phyloP scores from a whole-genome alignment of 177 flowering plant species.

The Telopea speciosissima region DNA sequence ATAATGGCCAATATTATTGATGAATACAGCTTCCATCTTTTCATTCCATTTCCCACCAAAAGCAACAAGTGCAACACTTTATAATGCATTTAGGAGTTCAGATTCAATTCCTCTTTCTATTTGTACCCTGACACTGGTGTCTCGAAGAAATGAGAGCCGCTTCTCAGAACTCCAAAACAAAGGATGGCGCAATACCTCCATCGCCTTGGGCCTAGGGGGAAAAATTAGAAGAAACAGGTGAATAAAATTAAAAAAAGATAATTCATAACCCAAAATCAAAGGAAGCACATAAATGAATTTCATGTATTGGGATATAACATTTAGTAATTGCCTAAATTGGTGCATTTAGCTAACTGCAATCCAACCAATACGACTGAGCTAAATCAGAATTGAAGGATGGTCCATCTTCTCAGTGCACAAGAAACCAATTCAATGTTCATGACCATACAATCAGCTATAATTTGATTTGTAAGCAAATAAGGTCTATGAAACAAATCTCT shows the following conservation, averaged over 20 bases:
- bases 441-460: no score
- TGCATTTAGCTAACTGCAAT: no score
- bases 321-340: no score
- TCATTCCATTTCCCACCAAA: constrained; percentile 77
- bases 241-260: background rate
- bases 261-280: background rate
- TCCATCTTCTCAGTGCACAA: no score
- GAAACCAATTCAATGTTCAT: no score
- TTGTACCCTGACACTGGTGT: constrained; percentile 84
- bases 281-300: no score
- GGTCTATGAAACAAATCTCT: no score
- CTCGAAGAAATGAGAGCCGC: constrained; percentile 83
- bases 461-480: no score
- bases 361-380: no score
- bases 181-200: constrained; percentile 72
- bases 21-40: constrained; percentile 66
- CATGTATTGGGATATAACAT: no score
- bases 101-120: constrained; percentile 53
- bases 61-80: constrained; percentile 51
- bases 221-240: background rate
- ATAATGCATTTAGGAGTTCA: constrained; percentile 54
- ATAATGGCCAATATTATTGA: constrained; percentile 58
- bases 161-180: constrained; percentile 76
- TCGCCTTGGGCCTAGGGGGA: constrained; percentile 62
- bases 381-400: no score